phyloP scores from a whole-genome alignment of 1,284 basidiomycete species.

The Cystobasidium sp. region DNA sequence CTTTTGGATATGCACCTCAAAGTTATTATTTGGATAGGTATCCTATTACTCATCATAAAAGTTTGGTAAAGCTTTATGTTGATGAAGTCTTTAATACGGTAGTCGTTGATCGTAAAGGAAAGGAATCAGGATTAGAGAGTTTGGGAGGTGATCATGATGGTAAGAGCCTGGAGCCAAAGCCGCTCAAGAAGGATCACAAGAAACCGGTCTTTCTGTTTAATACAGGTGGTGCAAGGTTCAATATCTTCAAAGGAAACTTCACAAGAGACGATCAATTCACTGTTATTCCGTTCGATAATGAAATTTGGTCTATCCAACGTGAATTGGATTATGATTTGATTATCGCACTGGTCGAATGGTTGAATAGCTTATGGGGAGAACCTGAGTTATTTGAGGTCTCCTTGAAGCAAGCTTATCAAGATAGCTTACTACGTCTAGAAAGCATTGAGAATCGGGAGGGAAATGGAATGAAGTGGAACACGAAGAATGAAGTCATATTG shows the following conservation, averaged over 20 bases:
- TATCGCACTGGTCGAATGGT: conserved; percentile 20
- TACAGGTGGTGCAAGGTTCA: conserved; percentile 53
- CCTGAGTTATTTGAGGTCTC: conserved; percentile 18
- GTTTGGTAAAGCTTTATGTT: conserved; percentile 37
- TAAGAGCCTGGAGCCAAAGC: no score
- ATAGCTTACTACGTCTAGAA: no score
- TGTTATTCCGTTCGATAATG: conserved; percentile 44
- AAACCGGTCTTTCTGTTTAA: conserved; percentile 50
- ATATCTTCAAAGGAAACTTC: conserved; percentile 54
- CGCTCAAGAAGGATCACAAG: background rate
- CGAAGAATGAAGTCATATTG: conserved; percentile 4
- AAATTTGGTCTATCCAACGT: conserved; percentile 18
- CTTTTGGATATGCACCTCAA: conserved; percentile 44
- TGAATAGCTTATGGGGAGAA: conserved; percentile 38
- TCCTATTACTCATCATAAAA: conserved; percentile 34
- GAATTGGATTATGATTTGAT: conserved; percentile 12
- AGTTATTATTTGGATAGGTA: conserved; percentile 51
- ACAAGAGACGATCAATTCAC: conserved; percentile 53
- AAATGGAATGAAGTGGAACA: background rate
- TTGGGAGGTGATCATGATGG: background rate
- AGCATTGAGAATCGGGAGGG: background rate
- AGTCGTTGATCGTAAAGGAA: conserved; percentile 28
- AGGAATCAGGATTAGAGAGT: background rate
- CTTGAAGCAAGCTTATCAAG: background rate
- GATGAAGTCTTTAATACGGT: conserved; percentile 46